Conservation (phyloP, 441 rosid species). For the Mallotus japonicus region DNA sequence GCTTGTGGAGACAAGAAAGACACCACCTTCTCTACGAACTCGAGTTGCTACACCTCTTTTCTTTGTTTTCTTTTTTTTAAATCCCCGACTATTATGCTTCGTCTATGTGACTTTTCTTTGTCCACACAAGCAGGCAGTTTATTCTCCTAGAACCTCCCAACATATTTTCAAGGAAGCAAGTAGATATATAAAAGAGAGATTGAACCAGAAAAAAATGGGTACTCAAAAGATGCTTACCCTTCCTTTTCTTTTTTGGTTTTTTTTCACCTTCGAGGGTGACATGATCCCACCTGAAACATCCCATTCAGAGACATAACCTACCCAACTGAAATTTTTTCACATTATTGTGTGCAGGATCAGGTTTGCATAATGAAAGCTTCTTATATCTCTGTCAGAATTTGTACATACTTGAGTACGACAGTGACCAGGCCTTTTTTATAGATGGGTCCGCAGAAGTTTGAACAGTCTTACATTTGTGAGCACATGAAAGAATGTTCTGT, state of each 20-base stretch:
- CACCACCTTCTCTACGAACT: slow-evolving; percentile 32
- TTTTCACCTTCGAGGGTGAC: slow-evolving; percentile 4
- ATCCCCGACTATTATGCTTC: background rate
- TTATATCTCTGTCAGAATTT: slow-evolving; percentile 17
- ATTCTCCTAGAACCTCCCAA: slow-evolving; percentile 21
- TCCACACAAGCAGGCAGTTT: slow-evolving; percentile 26
- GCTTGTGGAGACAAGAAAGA: slow-evolving; percentile 46
- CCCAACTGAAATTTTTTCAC: slow-evolving; percentile 11
- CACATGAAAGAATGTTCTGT: background rate
- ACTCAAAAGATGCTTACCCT: too few relatives aligned
- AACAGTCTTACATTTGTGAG: background rate
- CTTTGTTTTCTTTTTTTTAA: background rate
- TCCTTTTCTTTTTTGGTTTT: too few relatives aligned
- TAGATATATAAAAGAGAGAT: slow-evolving; percentile 15
- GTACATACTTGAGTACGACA: slow-evolving; percentile 9
- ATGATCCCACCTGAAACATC: slow-evolving; percentile 18
- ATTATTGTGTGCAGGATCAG: slow-evolving; percentile 9
- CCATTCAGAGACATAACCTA: slow-evolving; percentile 10
- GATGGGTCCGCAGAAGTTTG: background rate
- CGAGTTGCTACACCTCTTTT: slow-evolving; percentile 18
- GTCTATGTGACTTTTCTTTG: slow-evolving; percentile 15
- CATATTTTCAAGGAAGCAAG: slow-evolving; percentile 15
- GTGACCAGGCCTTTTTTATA: background rate
- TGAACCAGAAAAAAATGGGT: slow-evolving; percentile 13
- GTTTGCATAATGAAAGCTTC: slow-evolving; percentile 16